phyloP scores from a whole-genome alignment of 2,329 filamentous ascomycete species.

The Monosporascus sp. region DNA sequence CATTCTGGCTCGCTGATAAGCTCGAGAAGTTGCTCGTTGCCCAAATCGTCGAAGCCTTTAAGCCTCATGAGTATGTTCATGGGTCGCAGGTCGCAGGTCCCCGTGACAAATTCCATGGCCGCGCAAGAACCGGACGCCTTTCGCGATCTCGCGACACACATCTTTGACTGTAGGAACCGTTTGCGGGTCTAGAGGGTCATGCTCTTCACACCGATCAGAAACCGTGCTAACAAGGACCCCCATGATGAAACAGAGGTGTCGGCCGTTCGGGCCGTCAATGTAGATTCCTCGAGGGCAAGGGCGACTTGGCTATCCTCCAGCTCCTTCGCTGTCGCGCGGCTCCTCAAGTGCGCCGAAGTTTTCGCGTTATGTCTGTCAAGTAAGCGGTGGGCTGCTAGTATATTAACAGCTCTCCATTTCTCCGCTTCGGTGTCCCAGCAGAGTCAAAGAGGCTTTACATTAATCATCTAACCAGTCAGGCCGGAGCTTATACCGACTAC shows the following conservation, averaged over 20 bases:
- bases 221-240: background rate
- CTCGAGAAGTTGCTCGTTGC: background rate
- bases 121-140: slow-evolving; percentile 2
- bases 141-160: background rate
- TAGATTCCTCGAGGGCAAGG: background rate
- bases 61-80: background rate
- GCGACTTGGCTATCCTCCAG: background rate
- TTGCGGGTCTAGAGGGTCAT: background rate
- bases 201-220: background rate
- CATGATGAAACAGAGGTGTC: background rate
- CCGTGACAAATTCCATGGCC: background rate
- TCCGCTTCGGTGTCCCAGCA: background rate
- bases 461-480: background rate
- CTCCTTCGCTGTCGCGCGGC: background rate
- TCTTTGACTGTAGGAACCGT: background rate
- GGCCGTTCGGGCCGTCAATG: background rate
- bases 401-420: slow-evolving; percentile 2
- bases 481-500: background rate
- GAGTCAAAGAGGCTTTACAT: background rate
- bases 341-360: background rate
- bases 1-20: background rate
- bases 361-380: background rate
- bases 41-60: background rate
- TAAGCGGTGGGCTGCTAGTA: slow-evolving; percentile 1
- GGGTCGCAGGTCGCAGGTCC: slow-evolving; percentile 1